phyloP scores from a whole-genome alignment of 352 stramenopile genomes.

The Pythium brachiatum region DNA sequence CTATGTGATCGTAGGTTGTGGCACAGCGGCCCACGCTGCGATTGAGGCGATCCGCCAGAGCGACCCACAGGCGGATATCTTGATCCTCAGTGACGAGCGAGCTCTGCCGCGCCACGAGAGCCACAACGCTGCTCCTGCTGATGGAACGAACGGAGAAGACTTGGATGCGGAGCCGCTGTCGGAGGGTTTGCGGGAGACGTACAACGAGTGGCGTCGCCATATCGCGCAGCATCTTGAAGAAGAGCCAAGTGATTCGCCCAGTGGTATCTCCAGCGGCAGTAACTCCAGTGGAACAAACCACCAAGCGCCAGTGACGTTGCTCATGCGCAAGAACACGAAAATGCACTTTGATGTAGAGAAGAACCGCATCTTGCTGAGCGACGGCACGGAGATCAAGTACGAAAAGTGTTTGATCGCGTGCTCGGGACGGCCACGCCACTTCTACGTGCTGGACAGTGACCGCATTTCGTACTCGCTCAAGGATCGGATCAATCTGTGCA shows the following conservation, averaged over 20 bases:
- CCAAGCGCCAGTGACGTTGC: slow-evolving; percentile 56
- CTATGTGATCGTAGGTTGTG: slow-evolving; percentile 89
- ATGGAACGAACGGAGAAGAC: slow-evolving; percentile 20
- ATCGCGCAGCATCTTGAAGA: slow-evolving; percentile 78
- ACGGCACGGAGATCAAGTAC: slow-evolving; percentile 80
- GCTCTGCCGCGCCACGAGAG: slow-evolving; percentile 58
- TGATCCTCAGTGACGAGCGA: slow-evolving; percentile 86
- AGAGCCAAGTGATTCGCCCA: slow-evolving; percentile 34
- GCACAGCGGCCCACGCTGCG: slow-evolving; percentile 85
- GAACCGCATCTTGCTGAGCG: slow-evolving; percentile 74
- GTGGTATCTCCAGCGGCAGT: background rate
- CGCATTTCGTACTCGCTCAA: slow-evolving; percentile 79
- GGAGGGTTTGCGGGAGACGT: slow-evolving; percentile 73
- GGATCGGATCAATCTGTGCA: slow-evolving; percentile 86
- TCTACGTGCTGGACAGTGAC: slow-evolving; percentile 88
- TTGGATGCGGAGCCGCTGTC: slow-evolving; percentile 27
- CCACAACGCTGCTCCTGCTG: slow-evolving; percentile 17
- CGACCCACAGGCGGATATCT: slow-evolving; percentile 72
- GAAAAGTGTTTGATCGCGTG: slow-evolving; percentile 88
- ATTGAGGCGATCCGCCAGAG: slow-evolving; percentile 90
- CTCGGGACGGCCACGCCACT: slow-evolving; percentile 73
- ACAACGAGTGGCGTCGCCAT: slow-evolving; percentile 90
- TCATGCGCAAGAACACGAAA: slow-evolving; percentile 64
- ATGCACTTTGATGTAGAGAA: slow-evolving; percentile 86
- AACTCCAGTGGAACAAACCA: background rate